These are phyloP conservation scores for Sphagnum magellanicum DNA, from an alignment of 228 moss, liverwort and hornwort genomes.

Conservation along the genomic window DNA sequence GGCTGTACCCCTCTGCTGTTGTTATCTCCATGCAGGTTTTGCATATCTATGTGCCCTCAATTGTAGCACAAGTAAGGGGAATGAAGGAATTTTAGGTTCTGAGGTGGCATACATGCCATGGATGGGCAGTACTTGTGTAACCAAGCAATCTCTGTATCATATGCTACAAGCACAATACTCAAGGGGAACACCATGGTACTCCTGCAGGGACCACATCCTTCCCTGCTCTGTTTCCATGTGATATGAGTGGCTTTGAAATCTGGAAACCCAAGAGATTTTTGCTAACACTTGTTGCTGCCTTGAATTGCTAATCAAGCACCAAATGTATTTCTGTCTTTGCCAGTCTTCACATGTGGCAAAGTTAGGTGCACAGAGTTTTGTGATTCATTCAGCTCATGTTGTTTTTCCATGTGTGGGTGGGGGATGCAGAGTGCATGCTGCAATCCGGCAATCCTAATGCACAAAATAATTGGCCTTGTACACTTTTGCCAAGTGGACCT, in stretches of 20 bases:
- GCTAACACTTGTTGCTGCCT: too few species aligned
- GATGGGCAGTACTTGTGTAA: slow-evolving; percentile 97
- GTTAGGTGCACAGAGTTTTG: too few species aligned
- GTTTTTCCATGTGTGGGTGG: neutral
- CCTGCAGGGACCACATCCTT: slow-evolving; percentile 42
- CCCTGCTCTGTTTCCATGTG: neutral
- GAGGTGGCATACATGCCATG: slow-evolving; percentile 62
- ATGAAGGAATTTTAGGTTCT: neutral
- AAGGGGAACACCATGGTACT: slow-evolving; percentile 97
- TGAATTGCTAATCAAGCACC: too few species aligned
- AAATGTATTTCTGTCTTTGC: too few species aligned
- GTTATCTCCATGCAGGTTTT: too few species aligned
- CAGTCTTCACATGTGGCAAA: too few species aligned
- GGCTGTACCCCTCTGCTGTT: too few species aligned
- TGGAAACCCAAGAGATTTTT: too few species aligned
- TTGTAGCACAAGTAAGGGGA: too few species aligned
- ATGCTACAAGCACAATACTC: slow-evolving; percentile 98
- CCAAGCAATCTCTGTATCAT: slow-evolving; percentile 92
- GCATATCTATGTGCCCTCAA: too few species aligned
- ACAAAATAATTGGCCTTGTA: slow-evolving; percentile 89
- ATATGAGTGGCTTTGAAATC: too few species aligned
- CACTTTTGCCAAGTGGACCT: slow-evolving; percentile 90
- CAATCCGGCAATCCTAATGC: slow-evolving; percentile 90
- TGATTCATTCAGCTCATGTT: too few species aligned
- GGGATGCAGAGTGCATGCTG: slow-evolving; percentile 77